A percentile compares a stretch with the other conserved stretches of the same genome.
Conservation (phyloP, 2,329 filamentous ascomycete species). For the Helotiales sp. region DNA sequence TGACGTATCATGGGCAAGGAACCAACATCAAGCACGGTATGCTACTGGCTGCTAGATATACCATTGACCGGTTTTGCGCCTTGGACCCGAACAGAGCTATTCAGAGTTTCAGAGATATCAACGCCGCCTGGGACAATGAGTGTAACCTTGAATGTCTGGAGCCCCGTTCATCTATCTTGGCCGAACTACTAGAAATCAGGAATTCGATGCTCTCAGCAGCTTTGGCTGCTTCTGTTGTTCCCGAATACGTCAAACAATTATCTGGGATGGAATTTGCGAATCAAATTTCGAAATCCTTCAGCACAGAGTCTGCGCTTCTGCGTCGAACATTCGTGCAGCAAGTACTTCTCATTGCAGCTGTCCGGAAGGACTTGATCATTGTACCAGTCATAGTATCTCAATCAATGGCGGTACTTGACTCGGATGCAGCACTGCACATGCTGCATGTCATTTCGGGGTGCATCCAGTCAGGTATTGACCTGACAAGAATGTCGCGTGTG, state of each 20-base stretch:
- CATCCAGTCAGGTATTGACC: background rate
- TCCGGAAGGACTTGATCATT: background rate
- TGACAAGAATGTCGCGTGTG: background rate
- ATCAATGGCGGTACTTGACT: background rate
- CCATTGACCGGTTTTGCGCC: conserved; percentile 54
- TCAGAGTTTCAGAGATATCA: background rate
- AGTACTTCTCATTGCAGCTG: background rate
- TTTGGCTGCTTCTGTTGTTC: background rate
- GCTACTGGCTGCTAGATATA: conserved; percentile 55
- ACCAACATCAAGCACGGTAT: conserved; percentile 60
- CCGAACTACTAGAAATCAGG: background rate
- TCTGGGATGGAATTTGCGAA: background rate
- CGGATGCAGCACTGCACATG: background rate
- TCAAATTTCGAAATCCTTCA: background rate
- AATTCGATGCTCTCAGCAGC: background rate
- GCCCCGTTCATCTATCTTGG: background rate
- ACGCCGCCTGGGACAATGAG: background rate
- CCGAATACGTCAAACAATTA: background rate
- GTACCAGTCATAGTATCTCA: background rate
- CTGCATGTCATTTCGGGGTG: background rate
- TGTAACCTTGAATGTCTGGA: background rate
- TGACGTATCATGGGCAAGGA: conserved; percentile 32
- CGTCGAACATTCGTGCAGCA: background rate
- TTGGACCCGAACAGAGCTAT: conserved; percentile 44
- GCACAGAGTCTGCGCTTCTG: background rate